Conservation (phyloP, 225 moss, liverwort and hornwort genomes). For the Pseudisothecium myosuroides region DNA sequence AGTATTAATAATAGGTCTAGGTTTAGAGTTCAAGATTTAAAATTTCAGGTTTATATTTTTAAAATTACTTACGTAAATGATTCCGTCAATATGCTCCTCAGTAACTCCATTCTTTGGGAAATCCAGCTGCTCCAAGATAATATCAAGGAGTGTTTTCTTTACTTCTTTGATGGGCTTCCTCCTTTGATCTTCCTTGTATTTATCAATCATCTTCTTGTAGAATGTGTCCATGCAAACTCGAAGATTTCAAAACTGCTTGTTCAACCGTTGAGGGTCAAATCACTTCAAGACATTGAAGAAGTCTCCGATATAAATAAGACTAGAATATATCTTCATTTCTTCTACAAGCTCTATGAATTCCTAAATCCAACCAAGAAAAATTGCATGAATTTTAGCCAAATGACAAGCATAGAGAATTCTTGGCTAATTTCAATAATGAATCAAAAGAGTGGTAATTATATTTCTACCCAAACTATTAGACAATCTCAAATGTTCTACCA, state of each 20-base stretch:
- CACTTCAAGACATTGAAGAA: neutral
- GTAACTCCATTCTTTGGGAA: neutral
- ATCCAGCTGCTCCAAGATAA: neutral
- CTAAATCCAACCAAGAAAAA: neutral
- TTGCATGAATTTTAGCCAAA: neutral
- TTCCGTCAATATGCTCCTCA: accelerated
- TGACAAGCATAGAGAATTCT: neutral
- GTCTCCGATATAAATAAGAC: neutral
- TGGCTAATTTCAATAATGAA: neutral
- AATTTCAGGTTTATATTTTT: neutral
- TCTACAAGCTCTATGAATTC: neutral
- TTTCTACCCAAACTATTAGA: neutral
- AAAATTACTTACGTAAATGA: neutral
- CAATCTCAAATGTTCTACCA: neutral
- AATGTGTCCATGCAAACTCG: accelerated
- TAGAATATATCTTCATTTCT: accelerated
- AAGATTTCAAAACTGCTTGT: neutral
- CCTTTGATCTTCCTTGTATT: neutral
- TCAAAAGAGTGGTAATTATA: neutral
- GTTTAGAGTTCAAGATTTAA: neutral
- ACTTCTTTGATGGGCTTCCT: neutral
- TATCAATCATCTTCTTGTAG: neutral
- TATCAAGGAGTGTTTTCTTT: neutral
- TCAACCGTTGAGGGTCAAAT: neutral
- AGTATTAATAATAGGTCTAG: neutral